Conservation (phyloP, 257 asterid species). For the Przewalskia tangutica region DNA sequence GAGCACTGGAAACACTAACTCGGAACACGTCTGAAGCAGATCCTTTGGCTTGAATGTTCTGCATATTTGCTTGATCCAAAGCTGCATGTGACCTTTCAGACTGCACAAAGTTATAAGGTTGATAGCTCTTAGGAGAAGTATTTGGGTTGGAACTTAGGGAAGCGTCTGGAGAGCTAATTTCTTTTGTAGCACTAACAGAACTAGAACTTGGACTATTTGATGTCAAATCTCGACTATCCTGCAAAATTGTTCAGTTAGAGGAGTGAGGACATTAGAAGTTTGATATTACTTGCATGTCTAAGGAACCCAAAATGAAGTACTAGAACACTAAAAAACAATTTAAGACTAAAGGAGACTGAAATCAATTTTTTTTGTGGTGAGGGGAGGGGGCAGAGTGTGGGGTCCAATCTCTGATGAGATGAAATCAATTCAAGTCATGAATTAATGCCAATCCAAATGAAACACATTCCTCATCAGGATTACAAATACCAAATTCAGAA, state of each 20-base stretch:
- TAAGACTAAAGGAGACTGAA: neutral
- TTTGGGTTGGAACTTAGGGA: slow-evolving; percentile 43
- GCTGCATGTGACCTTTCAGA: slow-evolving; percentile 69
- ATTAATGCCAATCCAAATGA: neutral
- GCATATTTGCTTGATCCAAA: slow-evolving; percentile 72
- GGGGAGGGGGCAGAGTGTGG: neutral
- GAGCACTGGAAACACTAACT: slow-evolving; percentile 93
- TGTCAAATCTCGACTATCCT: slow-evolving; percentile 14
- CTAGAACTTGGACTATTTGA: slow-evolving; percentile 69
- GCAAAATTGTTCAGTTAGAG: neutral
- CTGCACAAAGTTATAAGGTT: slow-evolving; percentile 31
- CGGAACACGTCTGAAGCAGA: slow-evolving; percentile 78
- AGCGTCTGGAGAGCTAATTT: slow-evolving; percentile 55
- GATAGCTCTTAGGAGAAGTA: slow-evolving; percentile 53
- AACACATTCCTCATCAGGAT: neutral
- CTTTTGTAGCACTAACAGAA: slow-evolving; percentile 65
- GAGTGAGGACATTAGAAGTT: neutral
- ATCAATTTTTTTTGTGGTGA: neutral
- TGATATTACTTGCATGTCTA: neutral
- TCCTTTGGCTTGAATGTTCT: slow-evolving; percentile 76
- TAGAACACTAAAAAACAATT: neutral
- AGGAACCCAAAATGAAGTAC: neutral
- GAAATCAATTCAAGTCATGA: neutral
- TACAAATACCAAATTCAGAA: neutral
- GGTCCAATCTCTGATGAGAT: neutral